phyloP scores from a whole-genome alignment of 1,284 basidiomycete genomes.

The Meira miltonrushii region DNA sequence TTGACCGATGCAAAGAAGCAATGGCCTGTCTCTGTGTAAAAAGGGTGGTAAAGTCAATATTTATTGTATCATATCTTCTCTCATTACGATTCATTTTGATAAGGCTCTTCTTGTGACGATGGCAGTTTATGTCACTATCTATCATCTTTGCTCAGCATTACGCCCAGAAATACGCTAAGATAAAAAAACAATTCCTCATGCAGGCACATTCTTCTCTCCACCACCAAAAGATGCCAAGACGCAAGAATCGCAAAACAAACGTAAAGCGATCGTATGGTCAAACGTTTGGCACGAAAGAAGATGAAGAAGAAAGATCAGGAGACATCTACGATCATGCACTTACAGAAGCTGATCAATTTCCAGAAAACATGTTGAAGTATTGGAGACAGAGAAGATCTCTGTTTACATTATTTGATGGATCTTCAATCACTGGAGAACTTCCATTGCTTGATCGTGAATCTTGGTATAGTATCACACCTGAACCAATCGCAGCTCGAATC shows the following conservation, averaged over 20 bases:
- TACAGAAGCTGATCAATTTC: slow-evolving; percentile 13
- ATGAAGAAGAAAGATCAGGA: background rate
- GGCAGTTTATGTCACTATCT: no score
- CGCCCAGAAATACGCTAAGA: no score
- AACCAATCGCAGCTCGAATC: slow-evolving; percentile 81
- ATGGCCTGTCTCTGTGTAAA: no score
- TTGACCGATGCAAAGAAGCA: slow-evolving; percentile 36
- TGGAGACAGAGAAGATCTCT: slow-evolving; percentile 36
- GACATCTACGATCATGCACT: background rate
- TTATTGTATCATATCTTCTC: no score
- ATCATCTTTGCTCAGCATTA: no score
- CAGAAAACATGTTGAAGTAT: slow-evolving; percentile 22
- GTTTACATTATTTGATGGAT: slow-evolving; percentile 37
- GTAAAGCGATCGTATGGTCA: background rate
- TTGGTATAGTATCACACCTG: slow-evolving; percentile 96
- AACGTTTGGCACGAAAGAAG: background rate
- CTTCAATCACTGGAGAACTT: slow-evolving; percentile 1
- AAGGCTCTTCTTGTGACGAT: no score
- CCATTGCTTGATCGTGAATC: slow-evolving; percentile 70
- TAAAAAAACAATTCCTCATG: no score
- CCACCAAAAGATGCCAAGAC: background rate
- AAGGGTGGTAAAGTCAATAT: no score
- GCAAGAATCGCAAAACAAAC: background rate
- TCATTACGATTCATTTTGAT: no score
- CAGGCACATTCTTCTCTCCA: no score